Percentiles rank a stretch among this genome's conserved stretches.
Conservation (phyloP, 2,329 filamentous ascomycete genomes). For the Tolypocladium inflatum region DNA sequence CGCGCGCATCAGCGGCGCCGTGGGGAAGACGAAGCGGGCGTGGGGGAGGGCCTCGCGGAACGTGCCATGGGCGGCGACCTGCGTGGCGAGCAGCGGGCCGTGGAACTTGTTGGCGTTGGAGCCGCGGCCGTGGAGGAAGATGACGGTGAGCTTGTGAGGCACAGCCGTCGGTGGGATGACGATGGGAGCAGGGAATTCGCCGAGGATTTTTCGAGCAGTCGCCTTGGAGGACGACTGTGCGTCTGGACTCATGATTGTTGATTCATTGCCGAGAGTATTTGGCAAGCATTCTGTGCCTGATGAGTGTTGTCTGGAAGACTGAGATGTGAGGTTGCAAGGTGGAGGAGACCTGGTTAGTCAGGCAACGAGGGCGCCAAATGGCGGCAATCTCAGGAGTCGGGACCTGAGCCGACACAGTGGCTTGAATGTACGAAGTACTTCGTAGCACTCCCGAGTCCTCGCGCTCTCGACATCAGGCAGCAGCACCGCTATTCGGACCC, state of each 20-base stretch:
- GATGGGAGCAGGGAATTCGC: conserved; percentile 13
- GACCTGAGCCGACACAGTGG: neutral
- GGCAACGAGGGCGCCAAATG: neutral
- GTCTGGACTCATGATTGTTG: neutral
- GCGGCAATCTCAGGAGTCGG: neutral
- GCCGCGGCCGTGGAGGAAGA: conserved; percentile 42
- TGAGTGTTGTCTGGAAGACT: neutral
- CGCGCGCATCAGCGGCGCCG: conserved; percentile 27
- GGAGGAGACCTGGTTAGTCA: neutral
- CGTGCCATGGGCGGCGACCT: conserved; percentile 8
- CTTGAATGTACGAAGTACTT: too few relatives aligned
- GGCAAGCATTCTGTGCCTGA: neutral
- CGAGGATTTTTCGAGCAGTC: conserved; percentile 3
- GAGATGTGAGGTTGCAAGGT: neutral
- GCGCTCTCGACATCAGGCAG: neutral
- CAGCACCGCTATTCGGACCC: neutral
- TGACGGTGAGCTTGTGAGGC: conserved; percentile 32
- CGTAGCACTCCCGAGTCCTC: neutral
- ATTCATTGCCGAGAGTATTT: neutral
- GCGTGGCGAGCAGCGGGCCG: conserved; percentile 23
- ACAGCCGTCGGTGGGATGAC: conserved; percentile 11
- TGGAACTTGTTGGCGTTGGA: conserved; percentile 30
- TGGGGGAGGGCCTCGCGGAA: conserved; percentile 27
- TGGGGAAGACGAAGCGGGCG: conserved; percentile 41
- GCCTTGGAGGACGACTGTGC: neutral